Percentiles rank a stretch among this genome's conserved stretches.
Evolutionary conservation across 768 basidiomycete genomes (phyloP).

Genomic region (Xerocomellus amylosporus): DNA sequence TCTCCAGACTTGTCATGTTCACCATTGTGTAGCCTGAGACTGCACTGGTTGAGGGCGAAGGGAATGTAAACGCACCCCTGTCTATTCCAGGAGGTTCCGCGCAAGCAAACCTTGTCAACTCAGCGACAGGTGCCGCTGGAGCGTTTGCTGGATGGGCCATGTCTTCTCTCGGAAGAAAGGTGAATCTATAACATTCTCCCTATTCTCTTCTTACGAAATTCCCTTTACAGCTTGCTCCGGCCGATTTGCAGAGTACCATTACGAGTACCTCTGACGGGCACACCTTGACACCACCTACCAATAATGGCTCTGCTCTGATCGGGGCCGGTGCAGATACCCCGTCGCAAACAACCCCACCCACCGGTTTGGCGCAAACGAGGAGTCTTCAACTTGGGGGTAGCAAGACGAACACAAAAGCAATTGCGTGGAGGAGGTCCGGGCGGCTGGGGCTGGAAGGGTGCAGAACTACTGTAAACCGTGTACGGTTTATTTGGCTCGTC

Average conservation of each 20-base stretch:
- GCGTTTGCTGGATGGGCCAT: constrained; percentile 96
- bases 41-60: constrained; percentile 39
- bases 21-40: constrained; percentile 52
- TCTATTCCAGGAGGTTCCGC: constrained; percentile 31
- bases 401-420: constrained; percentile 40
- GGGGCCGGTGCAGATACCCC: background rate
- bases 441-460: constrained; percentile 41
- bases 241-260: constrained; percentile 73
- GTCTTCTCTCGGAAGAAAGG: constrained; percentile 82
- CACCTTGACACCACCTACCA: constrained; percentile 40
- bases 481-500: constrained; percentile 75
- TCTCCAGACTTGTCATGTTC: background rate
- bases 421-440: constrained; percentile 49
- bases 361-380: constrained; percentile 42
- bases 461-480: constrained; percentile 44
- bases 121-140: constrained; percentile 88
- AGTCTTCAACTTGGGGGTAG: constrained; percentile 68
- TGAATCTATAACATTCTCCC: constrained; percentile 19
- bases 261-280: constrained; percentile 39
- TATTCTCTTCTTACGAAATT: background rate
- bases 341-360: constrained; percentile 6
- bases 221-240: constrained; percentile 54
- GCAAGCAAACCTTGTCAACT: constrained; percentile 59
- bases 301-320: background rate
- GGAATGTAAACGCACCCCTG: constrained; percentile 25